Base-by-base conservation (phyloP, 768 basidiomycete genomes). In the Russula emetica region DNA sequence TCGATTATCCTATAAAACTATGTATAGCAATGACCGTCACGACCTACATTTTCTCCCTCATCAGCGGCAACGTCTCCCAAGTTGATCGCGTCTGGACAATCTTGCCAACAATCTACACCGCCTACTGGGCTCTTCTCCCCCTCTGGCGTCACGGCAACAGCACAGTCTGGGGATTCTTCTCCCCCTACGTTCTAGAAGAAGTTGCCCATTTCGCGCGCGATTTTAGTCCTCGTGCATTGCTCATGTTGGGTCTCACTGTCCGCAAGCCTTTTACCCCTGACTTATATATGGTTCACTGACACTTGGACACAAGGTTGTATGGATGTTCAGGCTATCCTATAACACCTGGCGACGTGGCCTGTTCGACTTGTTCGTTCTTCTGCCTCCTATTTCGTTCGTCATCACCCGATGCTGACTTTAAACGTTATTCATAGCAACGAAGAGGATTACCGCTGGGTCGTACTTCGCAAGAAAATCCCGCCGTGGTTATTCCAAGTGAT, bases 401-500 rank as follows among this genome's bases (percentile, higher is more conserved):
- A 32, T 45, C 5, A 26, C 26, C n/a, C 24, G 2, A 22, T 40
- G 55, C n/a, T 50, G 22, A 60, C 14, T 13, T 4, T 36, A 13
- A 36, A 14, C n/a, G 11, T 3, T 32, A 22, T 49, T 42, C 45
- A 10, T 34, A 92, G 89, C 8, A 79, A 82, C 30, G 91, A 90
- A 28, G 94, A 96, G 74, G 94, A 97, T 73, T 98, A 98, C 71
- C 88, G 96, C 30, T 98, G 95, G 92, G 83, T 78, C 2, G 76
- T 93, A 42, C 79, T 97, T 16, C 84, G 94, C 47, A 72, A 76
- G 45, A 79, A 85, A 54, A 71, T 88, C 4, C 82, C 85, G 16
- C 57, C 72, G 2, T 78, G 78, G 74, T 66, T 83, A 10, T 88
- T 88, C 77, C 82, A 85, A 66, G 63, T 88, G n/a, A 58, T 82